These are phyloP conservation scores for Inga laurina DNA, from an alignment of 306 rosid genomes.

Conservation along the genomic window DNA sequence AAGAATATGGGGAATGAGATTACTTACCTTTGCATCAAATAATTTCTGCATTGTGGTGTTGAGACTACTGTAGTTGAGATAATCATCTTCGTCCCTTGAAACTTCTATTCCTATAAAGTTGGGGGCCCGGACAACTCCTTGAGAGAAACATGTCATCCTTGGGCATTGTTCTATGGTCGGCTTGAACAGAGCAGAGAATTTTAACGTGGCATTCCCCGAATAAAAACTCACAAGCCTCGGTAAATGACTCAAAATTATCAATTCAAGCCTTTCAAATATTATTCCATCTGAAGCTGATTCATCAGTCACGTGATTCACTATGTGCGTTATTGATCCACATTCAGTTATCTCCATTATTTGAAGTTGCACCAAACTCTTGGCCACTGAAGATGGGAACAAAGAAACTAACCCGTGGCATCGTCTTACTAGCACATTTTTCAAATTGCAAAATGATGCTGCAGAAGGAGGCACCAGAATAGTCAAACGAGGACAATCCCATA, in stretches of 20 bases:
- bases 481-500: neutral
- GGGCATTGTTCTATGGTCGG: too few species aligned
- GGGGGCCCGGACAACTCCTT: too few species aligned
- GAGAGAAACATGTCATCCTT: too few species aligned
- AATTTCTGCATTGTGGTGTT: neutral
- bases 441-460: neutral
- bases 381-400: constrained; percentile 17
- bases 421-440: neutral
- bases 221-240: too few species aligned
- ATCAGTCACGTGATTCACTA: neutral
- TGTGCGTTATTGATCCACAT: constrained; percentile 6
- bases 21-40: neutral
- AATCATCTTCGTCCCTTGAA: neutral
- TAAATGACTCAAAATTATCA: too few species aligned
- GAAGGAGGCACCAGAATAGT: neutral
- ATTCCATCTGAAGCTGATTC: too few species aligned
- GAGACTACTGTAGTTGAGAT: neutral
- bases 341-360: neutral
- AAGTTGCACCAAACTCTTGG: neutral
- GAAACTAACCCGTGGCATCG: constrained; percentile 12
- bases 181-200: too few species aligned
- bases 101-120: too few species aligned
- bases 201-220: too few species aligned
- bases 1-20: too few species aligned
- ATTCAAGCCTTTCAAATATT: too few species aligned